Evolutionary conservation across 306 rosid genomes (phyloP).

Genomic region (Malus orientalis): DNA sequence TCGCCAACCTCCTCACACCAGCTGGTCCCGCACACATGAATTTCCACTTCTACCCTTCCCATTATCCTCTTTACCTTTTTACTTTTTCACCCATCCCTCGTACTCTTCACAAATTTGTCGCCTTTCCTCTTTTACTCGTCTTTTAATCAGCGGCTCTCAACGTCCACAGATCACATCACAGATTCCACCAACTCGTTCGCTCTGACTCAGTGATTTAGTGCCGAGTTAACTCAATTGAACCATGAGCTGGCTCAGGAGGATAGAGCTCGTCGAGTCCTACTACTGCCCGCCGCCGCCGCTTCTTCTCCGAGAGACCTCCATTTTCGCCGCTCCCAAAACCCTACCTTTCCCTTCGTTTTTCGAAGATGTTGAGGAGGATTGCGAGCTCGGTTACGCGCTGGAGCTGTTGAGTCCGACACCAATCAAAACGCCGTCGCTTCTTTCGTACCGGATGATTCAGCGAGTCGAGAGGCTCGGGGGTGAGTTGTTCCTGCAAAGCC

Average conservation of each 20-base stretch:
- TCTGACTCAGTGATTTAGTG: constrained; percentile 15
- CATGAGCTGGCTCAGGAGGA: constrained; percentile 59
- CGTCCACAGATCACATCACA: constrained; percentile 1
- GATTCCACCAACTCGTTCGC: not conserved
- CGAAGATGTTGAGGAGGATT: constrained; percentile 26
- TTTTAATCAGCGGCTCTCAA: constrained; percentile 8
- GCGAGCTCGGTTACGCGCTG: constrained; percentile 29
- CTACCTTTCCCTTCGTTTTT: constrained; percentile 42
- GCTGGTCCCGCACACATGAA: not conserved
- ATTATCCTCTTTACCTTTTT: not conserved
- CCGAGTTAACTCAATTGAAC: constrained; percentile 19
- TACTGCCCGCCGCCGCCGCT: constrained; percentile 6
- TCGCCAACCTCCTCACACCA: not conserved
- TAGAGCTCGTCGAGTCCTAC: constrained; percentile 42
- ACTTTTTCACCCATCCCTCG: constrained; percentile 6
- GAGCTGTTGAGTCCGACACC: constrained; percentile 23
- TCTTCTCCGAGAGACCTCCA: constrained; percentile 44
- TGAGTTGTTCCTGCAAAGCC: constrained; percentile 34
- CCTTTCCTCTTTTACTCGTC: constrained; percentile 10
- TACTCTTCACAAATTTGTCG: constrained; percentile 29
- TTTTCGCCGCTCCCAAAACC: constrained; percentile 29
- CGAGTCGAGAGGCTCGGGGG: constrained; percentile 37
- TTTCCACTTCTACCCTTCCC: constrained; percentile 25
- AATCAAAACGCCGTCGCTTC: constrained; percentile 28
- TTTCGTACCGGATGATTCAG: constrained; percentile 31